phyloP scores from a whole-genome alignment of 2,329 filamentous ascomycete species.

The Monosporascus sp. region DNA sequence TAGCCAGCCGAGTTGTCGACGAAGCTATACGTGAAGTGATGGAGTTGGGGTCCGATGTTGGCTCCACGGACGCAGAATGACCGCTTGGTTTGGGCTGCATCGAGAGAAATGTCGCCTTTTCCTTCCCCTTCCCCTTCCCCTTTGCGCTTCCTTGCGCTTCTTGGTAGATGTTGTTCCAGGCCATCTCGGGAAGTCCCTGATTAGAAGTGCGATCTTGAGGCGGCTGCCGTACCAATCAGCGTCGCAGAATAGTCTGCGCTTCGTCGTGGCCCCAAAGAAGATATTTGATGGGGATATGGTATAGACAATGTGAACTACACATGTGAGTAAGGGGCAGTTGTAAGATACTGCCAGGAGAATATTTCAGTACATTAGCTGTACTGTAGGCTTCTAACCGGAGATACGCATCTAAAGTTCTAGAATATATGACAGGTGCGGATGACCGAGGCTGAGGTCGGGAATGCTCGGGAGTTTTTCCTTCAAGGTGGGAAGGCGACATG shows the following conservation, averaged over 20 bases:
- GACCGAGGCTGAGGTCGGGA: background rate
- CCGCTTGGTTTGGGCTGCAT: background rate
- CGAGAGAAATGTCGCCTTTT: background rate
- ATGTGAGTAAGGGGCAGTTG: too few species aligned
- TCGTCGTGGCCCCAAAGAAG: background rate
- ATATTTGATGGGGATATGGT: too few species aligned
- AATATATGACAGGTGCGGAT: background rate
- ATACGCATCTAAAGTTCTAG: too few species aligned
- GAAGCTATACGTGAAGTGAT: conserved; percentile 13
- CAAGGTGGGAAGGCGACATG: background rate
- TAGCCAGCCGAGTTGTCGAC: conserved; percentile 14
- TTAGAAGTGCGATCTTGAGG: background rate
- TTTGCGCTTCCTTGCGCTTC: background rate
- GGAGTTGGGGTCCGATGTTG: background rate
- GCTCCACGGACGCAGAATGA: background rate
- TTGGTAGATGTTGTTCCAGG: background rate
- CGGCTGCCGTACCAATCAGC: background rate
- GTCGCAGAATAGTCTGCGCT: background rate
- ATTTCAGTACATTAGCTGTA: too few species aligned
- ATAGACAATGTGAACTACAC: too few species aligned
- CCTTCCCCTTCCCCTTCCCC: background rate
- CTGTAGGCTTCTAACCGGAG: too few species aligned
- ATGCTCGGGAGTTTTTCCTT: background rate
- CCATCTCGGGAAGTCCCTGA: background rate
- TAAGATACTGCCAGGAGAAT: too few species aligned